Conservation (phyloP, 352 stramenopile genomes). For the Elongisporangium prolatum region DNA sequence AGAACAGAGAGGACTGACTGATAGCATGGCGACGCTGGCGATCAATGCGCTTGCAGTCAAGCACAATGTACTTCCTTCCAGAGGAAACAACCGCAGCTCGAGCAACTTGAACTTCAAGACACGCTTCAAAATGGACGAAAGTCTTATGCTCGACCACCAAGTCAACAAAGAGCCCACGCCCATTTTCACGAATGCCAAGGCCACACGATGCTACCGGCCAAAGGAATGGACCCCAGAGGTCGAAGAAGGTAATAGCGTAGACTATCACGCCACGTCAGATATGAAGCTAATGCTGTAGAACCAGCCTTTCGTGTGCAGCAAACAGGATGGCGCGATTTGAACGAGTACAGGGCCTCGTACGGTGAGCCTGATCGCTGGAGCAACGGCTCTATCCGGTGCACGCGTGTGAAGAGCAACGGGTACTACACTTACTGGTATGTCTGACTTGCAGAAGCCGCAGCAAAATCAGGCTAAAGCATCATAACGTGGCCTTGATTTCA, state of each 20-base stretch:
- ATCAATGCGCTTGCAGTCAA: constrained; percentile 26
- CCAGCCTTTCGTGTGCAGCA: constrained; percentile 70
- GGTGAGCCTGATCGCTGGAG: constrained; percentile 67
- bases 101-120: constrained; percentile 13
- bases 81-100: constrained; percentile 19
- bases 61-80: constrained; percentile 33
- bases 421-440: constrained; percentile 81
- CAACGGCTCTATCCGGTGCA: constrained; percentile 76
- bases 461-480: not conserved
- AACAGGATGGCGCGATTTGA: constrained; percentile 66
- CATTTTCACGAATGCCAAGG: constrained; percentile 47
- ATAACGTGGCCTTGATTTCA: not conserved
- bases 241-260: constrained; percentile 38
- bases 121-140: constrained; percentile 59
- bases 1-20: too few relatives aligned
- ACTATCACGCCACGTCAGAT: not conserved
- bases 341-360: constrained; percentile 79
- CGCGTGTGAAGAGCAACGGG: constrained; percentile 73
- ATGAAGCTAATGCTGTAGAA: not conserved
- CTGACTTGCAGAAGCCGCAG: not conserved
- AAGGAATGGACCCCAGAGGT: constrained; percentile 68
- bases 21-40: constrained; percentile 29
- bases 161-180: constrained; percentile 16
- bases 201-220: constrained; percentile 51
- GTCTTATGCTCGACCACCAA: constrained; percentile 19